Conservation (phyloP, 106 monocot species). For the Platanthera zijinensis region DNA sequence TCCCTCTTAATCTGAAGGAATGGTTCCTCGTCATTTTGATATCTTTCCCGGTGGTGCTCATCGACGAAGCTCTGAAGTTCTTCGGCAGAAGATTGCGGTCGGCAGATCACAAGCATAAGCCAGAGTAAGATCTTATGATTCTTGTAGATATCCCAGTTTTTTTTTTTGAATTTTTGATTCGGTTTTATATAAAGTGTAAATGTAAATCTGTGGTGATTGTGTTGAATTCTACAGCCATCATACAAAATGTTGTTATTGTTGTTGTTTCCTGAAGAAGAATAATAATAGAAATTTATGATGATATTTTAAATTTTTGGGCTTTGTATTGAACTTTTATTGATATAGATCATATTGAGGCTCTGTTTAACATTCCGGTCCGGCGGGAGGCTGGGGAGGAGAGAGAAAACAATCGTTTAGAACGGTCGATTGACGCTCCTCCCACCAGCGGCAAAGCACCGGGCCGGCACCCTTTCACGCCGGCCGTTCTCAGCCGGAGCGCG, state of each 20-base stretch:
- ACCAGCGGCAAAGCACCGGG: too few species aligned
- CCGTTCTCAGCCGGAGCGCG: too few species aligned
- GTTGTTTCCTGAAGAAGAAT: neutral
- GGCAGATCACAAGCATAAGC: conserved; percentile 24
- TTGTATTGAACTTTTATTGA: neutral
- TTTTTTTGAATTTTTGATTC: neutral
- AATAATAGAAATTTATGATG: neutral
- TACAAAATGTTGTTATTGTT: neutral
- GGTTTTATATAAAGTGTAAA: neutral
- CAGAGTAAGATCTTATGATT: neutral
- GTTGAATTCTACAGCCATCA: neutral
- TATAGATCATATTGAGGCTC: neutral
- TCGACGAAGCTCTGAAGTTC: conserved; percentile 72
- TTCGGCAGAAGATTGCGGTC: conserved; percentile 32
- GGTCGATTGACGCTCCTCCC: too few species aligned
- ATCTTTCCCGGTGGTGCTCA: conserved; percentile 56
- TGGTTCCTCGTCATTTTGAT: conserved; percentile 68
- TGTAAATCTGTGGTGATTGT: neutral
- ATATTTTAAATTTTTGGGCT: neutral
- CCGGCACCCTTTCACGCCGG: too few species aligned
- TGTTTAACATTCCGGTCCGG: too few species aligned
- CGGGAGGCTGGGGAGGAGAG: too few species aligned
- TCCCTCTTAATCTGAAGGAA: conserved; percentile 59
- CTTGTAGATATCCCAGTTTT: neutral
- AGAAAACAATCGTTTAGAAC: too few species aligned